phyloP scores from a whole-genome alignment of 306 rosid species.

The Quillaja saponaria region DNA sequence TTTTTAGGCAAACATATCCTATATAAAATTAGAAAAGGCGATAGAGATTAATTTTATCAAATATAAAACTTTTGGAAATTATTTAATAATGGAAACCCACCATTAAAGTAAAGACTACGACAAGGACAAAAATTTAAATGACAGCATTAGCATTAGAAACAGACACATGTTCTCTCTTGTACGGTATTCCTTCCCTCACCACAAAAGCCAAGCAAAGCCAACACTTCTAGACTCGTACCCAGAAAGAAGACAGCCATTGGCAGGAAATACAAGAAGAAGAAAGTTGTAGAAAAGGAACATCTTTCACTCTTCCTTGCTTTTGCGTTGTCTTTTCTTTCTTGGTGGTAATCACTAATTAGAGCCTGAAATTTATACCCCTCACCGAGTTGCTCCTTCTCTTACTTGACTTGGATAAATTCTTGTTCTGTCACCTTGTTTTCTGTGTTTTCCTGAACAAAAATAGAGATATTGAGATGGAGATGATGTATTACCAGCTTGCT shows the following conservation, averaged over 20 bases:
- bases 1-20: no score
- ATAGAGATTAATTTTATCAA: no score
- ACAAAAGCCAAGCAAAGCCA: slow-evolving; percentile 31
- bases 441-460: slow-evolving; percentile 20
- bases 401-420: slow-evolving; percentile 10
- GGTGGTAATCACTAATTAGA: slow-evolving; percentile 29
- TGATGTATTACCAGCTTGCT: slow-evolving; percentile 68
- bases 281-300: not conserved
- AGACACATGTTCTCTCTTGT: slow-evolving; percentile 22
- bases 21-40: no score
- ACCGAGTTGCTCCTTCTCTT: not conserved
- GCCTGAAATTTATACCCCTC: slow-evolving; percentile 10
- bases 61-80: no score
- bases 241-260: slow-evolving; percentile 18
- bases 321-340: slow-evolving; percentile 13
- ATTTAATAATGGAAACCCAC: no score
- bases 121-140: no score
- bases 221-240: not conserved
- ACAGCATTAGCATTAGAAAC: not conserved
- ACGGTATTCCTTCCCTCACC: slow-evolving; percentile 45
- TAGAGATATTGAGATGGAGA: slow-evolving; percentile 42
- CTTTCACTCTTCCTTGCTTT: slow-evolving; percentile 18
- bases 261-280: not conserved
- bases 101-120: no score
- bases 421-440: slow-evolving; percentile 18